Base-by-base conservation (phyloP, 139 green algal species). In the Tetraselmis striata region DNA sequence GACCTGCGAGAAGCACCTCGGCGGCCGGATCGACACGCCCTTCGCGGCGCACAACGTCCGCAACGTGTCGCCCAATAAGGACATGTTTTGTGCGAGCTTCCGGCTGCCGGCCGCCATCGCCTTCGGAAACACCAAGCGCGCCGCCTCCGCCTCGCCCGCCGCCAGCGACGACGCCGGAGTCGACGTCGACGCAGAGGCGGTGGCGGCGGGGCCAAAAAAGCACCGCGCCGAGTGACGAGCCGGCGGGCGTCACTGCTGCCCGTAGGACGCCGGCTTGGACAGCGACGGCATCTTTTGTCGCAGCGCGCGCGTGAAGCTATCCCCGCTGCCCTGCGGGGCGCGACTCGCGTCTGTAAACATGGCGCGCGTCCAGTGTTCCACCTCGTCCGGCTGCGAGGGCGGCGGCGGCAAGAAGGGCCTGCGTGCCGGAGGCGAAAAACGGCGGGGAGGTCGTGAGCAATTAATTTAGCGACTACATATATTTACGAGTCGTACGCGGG, bases 61-160 rank as follows among this genome's bases (percentile, higher is more conserved):
- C 0, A 90, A 98, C 58, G 95, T 98, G 77, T 94, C 95, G 1
- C 95, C 95, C 27, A 95, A 95, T 84, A 98, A 98, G 87, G 74
- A 93, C 76, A 98, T 98, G 94, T 84, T 96, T 5, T 98, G 94
- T 79, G 76, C 98, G 1, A 93, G 80, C 28, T 99, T 99, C 87
- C 74, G 82, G 5, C 81, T 98, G 81, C 94, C 94, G 22, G 79
- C 80, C 28, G 85, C 84, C 0, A 87, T 95, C 32, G 93, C 91
- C 0, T 92, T 93, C 81, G 83, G 45, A n/a, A n/a, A n/a, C 45
- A 25, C 45, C 5, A 67, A 67, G 45, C 45, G 45, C 75, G 5
- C 75, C 75, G 5, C 75, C 27, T 29, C 75, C 11, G 5, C 45
- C 45, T n/a, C n/a, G n/a, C n/a, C n/a, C n/a, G n/a, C n/a, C n/a